Base-by-base conservation (phyloP, 163 green algal genomes). In the Smithsoniella earleae region DNA sequence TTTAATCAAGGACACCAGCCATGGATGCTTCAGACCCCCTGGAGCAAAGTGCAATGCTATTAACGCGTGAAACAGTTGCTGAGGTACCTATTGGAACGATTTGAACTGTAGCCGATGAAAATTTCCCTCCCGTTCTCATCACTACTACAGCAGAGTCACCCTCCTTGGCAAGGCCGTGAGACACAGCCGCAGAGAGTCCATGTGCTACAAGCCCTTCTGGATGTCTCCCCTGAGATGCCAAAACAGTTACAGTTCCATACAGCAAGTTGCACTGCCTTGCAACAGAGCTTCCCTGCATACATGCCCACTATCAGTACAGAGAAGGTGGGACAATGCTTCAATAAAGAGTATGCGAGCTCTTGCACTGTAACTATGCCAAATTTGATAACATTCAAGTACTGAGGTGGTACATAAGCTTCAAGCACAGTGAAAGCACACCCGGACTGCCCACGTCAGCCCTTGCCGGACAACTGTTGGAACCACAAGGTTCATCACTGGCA, bases 241-340 rank as follows among this genome's bases (percentile, higher is more conserved):
- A 27, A 18, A 64, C 1, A 27, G 6, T 27, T 6, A 27, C 33
- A 6, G 33, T 27, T 27, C 49, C 49, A 64, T 64, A 27, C 49
- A 64, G 49, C 8, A 64, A 27, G 13, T 64, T 64, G 49, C 49
- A 64, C 49, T 64, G 49, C 49, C 49, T 6, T 1, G 49, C 49
- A 13, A 64, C 33, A 6, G 33, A 25, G 49, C 33, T 64, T 13
- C 49, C 49, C 49, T 64, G 49, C 49, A 64, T 10, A 13, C 8
- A 64, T 13, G 49, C 31, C 6, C 49, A 64, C 49, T 27, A 1
- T 25, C 33, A 27, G 44, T 54, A 18, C 44, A 54, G 20, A 18
- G 44, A 18, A 18, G 18, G 44, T 54, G 44, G 44, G 20, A 18
- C 44, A 54, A 54, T 18, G 43, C 18, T 16, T 54, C 43, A 54